A percentile compares a stretch with the other conserved stretches of the same genome.
phyloP scores from a whole-genome alignment of 2,329 filamentous ascomycete genomes.

The Aspergillus sp. region DNA sequence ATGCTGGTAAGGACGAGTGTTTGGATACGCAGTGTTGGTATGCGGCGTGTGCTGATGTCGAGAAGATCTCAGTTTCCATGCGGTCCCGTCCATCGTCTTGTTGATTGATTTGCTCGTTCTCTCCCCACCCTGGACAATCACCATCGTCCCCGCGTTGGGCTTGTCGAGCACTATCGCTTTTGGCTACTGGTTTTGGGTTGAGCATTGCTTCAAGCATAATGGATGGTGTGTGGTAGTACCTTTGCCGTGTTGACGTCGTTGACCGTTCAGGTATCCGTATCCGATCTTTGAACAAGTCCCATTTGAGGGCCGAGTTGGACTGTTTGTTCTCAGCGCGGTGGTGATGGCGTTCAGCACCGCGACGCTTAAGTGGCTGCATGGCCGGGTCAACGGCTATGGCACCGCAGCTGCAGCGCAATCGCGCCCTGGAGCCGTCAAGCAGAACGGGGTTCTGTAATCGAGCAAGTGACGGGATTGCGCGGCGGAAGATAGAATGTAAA shows the following conservation, averaged over 20 bases:
- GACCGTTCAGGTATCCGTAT: constrained; percentile 63
- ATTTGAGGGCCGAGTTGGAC: constrained; percentile 53
- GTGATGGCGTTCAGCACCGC: constrained; percentile 64
- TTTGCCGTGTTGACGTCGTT: neutral
- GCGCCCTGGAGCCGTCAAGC: constrained; percentile 20
- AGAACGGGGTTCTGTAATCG: constrained; percentile 15
- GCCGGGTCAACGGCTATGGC: constrained; percentile 36
- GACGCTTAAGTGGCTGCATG: constrained; percentile 61
- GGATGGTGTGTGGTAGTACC: constrained; percentile 42
- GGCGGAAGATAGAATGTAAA: too few relatives aligned
- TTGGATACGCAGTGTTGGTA: too few relatives aligned
- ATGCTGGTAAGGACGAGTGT: constrained; percentile 23
- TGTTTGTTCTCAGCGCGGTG: constrained; percentile 61
- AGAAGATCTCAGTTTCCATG: constrained; percentile 41
- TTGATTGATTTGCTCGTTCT: constrained; percentile 48
- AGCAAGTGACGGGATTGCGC: too few relatives aligned
- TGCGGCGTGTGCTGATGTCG: too few relatives aligned
- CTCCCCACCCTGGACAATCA: constrained; percentile 52
- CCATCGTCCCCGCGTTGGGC: constrained; percentile 41
- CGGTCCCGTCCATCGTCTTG: constrained; percentile 45
- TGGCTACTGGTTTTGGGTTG: constrained; percentile 56
- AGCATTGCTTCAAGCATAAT: constrained; percentile 50
- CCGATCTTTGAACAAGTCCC: constrained; percentile 66
- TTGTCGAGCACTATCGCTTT: constrained; percentile 45
- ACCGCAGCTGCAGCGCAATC: constrained; percentile 12